phyloP scores from a whole-genome alignment of 2,329 filamentous ascomycete species.

The Colletotrichum orbiculare region DNA sequence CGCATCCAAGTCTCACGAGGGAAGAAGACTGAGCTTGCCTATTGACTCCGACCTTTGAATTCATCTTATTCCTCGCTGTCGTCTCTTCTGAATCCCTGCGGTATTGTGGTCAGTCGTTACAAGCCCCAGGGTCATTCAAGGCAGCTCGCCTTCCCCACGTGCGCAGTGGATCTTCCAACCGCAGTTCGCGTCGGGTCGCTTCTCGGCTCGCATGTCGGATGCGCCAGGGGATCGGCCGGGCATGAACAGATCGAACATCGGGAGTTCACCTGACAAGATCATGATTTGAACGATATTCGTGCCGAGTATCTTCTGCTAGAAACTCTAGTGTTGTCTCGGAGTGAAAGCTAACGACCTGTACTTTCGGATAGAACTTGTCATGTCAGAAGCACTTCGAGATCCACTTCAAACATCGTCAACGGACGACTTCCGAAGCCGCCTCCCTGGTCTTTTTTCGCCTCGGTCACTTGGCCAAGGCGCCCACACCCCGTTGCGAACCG shows the following conservation, averaged over 20 bases:
- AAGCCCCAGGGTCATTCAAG: too few species aligned
- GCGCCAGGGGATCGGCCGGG: neutral
- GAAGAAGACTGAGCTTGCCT: too few species aligned
- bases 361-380: neutral
- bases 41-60: too few species aligned
- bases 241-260: slow-evolving; percentile 15
- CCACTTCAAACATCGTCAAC: slow-evolving; percentile 25
- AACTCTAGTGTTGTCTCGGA: too few species aligned
- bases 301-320: neutral
- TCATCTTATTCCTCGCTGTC: too few species aligned
- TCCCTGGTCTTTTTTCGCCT: neutral
- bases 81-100: too few species aligned
- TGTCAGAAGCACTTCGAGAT: neutral
- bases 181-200: slow-evolving; percentile 28
- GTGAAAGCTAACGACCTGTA: neutral
- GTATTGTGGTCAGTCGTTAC: too few species aligned
- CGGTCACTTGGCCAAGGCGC: slow-evolving; percentile 13
- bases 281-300: neutral
- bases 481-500: slow-evolving; percentile 2
- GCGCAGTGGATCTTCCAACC: slow-evolving; percentile 8
- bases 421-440: slow-evolving; percentile 32
- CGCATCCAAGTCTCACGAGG: too few species aligned
- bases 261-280: slow-evolving; percentile 1
- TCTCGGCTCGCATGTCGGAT: slow-evolving; percentile 35
- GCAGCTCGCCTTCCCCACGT: slow-evolving; percentile 18